Base-by-base conservation (phyloP, 257 asterid genomes). In the Misopates orontium region DNA sequence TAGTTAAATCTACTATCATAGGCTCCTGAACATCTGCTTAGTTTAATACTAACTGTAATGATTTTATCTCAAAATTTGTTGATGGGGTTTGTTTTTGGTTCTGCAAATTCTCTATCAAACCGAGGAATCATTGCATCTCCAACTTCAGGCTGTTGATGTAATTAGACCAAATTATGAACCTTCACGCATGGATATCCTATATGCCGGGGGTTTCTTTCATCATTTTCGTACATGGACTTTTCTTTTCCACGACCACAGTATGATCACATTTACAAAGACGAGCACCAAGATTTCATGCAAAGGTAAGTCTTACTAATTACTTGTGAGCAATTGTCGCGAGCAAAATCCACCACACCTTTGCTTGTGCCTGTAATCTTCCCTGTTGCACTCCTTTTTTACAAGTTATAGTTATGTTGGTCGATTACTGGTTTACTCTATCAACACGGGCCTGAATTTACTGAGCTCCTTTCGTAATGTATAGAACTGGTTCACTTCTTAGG, bases 141-240 rank as follows among this genome's bases (percentile, higher is more conserved):
- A n/a, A 59, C 73, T 73, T 59, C 82, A 85, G 88, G 89, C 80
- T 50, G 84, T 76, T 57, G 84, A 84, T 57, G 78, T 86, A 61
- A 70, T 83, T 65, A 78, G 74, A 45, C 74, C 67, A 21, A 80
- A 83, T 57, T 86, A 81, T 62, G 73, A 75, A 65, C 90, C 88
- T 21, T 73, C 83, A 53, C 71, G 75, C 23, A 62, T 75, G 62
- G 90, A 83, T 71, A 79, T 86, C 60, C 79, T 86, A 55, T 75
- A 76, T 68, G 84, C 86, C 3, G 94, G 81, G 71, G 84, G 79
- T 57, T 75, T 77, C 82, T 85, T 41, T 76, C 88, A 64, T 69
- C 85, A 44, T 78, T 75, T 60, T 72, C 85, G n/a, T 79, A 77
- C 68, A 75, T 77, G 69, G 85, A 85, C 44, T 80, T 85, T 54